Percentiles rank a stretch among this genome's conserved stretches.
phyloP scores from a whole-genome alignment of 768 basidiomycete species.

The Lentinus tigrinus region DNA sequence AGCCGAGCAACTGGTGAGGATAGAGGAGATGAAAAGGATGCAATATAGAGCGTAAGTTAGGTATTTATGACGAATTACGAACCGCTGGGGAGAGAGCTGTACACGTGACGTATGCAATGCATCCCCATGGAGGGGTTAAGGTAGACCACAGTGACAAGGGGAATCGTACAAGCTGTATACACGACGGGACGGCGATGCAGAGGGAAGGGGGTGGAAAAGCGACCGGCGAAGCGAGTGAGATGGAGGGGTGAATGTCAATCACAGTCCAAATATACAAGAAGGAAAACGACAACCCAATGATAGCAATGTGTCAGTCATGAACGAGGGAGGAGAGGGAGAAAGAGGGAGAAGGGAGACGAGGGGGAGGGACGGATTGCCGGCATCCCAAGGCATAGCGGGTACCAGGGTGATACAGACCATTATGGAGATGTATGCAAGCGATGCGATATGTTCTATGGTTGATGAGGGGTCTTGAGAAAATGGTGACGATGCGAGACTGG shows the following conservation, averaged over 20 bases:
- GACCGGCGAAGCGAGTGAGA: neutral
- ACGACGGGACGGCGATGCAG: slow-evolving; percentile 3
- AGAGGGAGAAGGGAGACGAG: slow-evolving; percentile 4
- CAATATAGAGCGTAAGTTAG: slow-evolving; percentile 1
- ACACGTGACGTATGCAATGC: slow-evolving; percentile 11
- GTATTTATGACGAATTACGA: slow-evolving; percentile 19
- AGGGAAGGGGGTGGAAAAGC: neutral
- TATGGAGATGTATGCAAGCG: slow-evolving; percentile 18
- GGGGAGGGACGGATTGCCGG: slow-evolving; percentile 4
- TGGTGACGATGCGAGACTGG: neutral
- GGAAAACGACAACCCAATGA: slow-evolving; percentile 15
- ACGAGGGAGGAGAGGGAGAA: slow-evolving; percentile 8
- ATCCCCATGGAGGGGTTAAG: slow-evolving; percentile 10
- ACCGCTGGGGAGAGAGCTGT: slow-evolving; percentile 18
- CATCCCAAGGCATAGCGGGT: slow-evolving; percentile 1
- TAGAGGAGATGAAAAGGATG: too few species aligned
- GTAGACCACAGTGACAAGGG: slow-evolving; percentile 18
- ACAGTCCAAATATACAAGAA: slow-evolving; percentile 23
- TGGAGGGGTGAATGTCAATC: slow-evolving; percentile 8
- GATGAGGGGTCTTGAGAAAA: slow-evolving; percentile 8
- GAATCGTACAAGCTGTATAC: slow-evolving; percentile 27
- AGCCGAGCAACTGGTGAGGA: too few species aligned
- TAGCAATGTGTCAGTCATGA: slow-evolving; percentile 13
- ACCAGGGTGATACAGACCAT: slow-evolving; percentile 8
- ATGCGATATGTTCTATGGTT: slow-evolving; percentile 15